Base-by-base conservation (phyloP, 352 stramenopile genomes). In the Lagenidium sp. region DNA sequence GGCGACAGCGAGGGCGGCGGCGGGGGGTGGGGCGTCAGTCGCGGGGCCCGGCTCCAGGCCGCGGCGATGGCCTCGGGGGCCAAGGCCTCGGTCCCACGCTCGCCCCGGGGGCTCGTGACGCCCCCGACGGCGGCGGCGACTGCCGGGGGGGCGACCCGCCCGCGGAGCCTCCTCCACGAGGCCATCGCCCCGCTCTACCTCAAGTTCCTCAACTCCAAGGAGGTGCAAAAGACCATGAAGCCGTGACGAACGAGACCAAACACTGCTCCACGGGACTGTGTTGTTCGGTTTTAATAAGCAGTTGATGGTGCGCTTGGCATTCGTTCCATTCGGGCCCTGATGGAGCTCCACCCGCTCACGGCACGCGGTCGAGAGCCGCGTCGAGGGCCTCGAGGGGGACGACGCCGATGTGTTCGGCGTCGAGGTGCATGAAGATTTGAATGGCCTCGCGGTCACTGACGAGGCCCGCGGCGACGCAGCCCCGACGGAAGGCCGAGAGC, bases 401-500 rank as follows among this genome's bases (percentile, higher is more conserved):
- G 10, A 66, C 68, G 2, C 73, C 76, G 15, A 88, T 67, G 50
- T 73, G 80, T 37, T 82, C 57, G 4, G 55, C 20, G 41, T 89
- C 77, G 43, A 86, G 86, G 50, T 78, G 59, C 77, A 89, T 89
- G 62, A 89, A 89, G 12, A 72, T 66, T 45, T 86, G 74, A 50
- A 86, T 82, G 25, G 63, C 59, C 24, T 89, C 77, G 21, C 62
- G 63, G 30, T 85, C 66, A 31, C 41, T 39, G 18, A 47, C 36
- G 38, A 36, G 38, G 16, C 12, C 41, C 18, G 23, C n/a, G n/a
- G 41, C 21, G n/a, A 36, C 15, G 29, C 76, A 57, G 0, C 31
- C 56, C 1, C 47, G 39, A 16, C 67, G 59, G 23, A 88, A 88
- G 4, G 64, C 57, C 8, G 59, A 28, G 21, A 85, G 60, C 34